Evolutionary conservation across 2,329 filamentous ascomycete genomes (phyloP).

Genomic region (Colletotrichum viniferum): DNA sequence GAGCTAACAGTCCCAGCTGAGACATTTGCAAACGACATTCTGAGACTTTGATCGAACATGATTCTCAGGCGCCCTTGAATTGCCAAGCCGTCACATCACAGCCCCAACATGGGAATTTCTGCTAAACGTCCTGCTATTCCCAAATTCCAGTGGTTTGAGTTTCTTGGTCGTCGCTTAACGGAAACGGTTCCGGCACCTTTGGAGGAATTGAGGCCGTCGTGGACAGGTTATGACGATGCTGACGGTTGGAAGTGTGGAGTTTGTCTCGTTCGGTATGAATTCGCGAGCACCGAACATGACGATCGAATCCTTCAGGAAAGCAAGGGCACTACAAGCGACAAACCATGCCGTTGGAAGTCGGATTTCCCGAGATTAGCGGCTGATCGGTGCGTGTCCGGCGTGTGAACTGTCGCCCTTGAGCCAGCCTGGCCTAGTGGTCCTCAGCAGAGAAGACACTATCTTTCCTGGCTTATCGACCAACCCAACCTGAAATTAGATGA

Average conservation of each 20-base stretch:
- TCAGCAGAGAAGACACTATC: background rate
- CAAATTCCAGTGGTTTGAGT: background rate
- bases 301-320: background rate
- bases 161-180: background rate
- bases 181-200: background rate
- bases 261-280: background rate
- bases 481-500: background rate
- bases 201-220: background rate
- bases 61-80: background rate
- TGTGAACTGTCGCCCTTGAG: background rate
- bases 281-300: background rate
- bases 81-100: background rate
- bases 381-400: background rate
- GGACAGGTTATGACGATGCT: background rate
- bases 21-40: background rate
- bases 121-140: background rate
- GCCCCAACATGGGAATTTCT: background rate
- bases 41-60: background rate
- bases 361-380: background rate
- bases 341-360: slow-evolving; percentile 1
- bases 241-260: background rate
- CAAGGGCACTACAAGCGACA: background rate
- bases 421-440: background rate
- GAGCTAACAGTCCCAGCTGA: background rate
- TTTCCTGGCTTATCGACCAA: background rate